Evolutionary conservation across 352 stramenopile genomes (phyloP), one percentile per base, ranked within the genome.

Genomic region (Phytophthora tentaculata): DNA sequence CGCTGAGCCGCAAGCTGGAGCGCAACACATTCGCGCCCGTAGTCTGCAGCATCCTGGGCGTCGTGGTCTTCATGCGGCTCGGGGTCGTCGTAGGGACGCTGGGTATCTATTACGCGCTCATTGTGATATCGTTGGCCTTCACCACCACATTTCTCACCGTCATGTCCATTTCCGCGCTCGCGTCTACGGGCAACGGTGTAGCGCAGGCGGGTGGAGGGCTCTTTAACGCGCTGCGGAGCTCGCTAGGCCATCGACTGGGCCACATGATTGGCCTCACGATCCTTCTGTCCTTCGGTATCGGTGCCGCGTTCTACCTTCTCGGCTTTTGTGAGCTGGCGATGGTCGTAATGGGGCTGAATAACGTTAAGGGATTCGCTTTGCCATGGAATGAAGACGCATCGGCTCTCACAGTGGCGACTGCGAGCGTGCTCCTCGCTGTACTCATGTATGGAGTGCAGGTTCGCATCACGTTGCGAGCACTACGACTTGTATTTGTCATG

Each of bases 201-300:
- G n/a, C n/a, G n/a, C n/a, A n/a, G 17, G 41, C 41, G n/a, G n/a
- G 41, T 5, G 41, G 41, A 23, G 41, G 41, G 41, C 41, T 48
- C n/a, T 26, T 48, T n/a, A 48, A 48, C 7, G 17, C n/a, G 41
- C 41, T 48, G 41, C 41, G 41, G n/a, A 6, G 41, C 41, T 48
- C 41, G 41, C 41, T 48, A 23, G 41, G 41, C 17, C 41, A 48
- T 9, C 41, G 41, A 2, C 41, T 48, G n/a, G 41, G 41, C 41
- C n/a, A 48, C 41, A 48, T 48, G 41, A 48, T 48, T 16, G 41
- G 41, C 41, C 41, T 48, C 41, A 48, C 24, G 19, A 48, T 48
- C n/a, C 5, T 23, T n/a, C 5, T 48, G 17, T 48, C 41, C 7
- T 48, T 48, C 9, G n/a, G 41, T 14, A 24, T 48, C n/a, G 41